phyloP scores from a whole-genome alignment of 78 protist genomes.

The Thecamonas trahens region DNA sequence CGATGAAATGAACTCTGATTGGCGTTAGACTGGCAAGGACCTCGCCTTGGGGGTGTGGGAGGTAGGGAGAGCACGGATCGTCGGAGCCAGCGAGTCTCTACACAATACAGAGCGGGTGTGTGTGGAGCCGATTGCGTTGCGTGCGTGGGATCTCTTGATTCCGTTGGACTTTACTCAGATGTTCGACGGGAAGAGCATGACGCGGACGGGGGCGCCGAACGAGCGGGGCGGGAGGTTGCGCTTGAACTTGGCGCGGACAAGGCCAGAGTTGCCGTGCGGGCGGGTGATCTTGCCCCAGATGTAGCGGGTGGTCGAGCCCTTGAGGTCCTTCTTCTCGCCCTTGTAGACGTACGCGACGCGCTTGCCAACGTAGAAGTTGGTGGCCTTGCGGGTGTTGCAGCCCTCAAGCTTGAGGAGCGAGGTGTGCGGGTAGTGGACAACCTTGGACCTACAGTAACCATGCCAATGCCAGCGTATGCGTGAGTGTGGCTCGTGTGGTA shows the following conservation, averaged over 20 bases:
- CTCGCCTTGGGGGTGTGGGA: too few species aligned
- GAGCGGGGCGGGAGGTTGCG: slow-evolving; percentile 84
- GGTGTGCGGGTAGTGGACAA: slow-evolving; percentile 69
- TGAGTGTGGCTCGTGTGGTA: neutral
- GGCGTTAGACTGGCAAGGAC: too few species aligned
- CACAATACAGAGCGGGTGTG: too few species aligned
- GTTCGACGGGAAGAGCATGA: slow-evolving; percentile 85
- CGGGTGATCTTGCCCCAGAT: slow-evolving; percentile 91
- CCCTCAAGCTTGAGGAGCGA: slow-evolving; percentile 81
- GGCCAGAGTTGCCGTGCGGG: slow-evolving; percentile 95
- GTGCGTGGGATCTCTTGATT: too few species aligned
- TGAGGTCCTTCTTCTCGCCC: slow-evolving; percentile 26
- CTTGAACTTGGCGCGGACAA: slow-evolving; percentile 88
- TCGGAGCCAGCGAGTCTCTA: too few species aligned
- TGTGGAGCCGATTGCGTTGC: too few species aligned
- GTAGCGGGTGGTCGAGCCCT: slow-evolving; percentile 17
- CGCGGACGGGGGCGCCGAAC: slow-evolving; percentile 78
- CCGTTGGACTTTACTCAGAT: slow-evolving; percentile 44
- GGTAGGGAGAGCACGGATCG: too few species aligned
- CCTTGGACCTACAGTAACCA: slow-evolving; percentile 43
- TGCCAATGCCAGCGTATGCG: neutral
- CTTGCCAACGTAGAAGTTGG: slow-evolving; percentile 87
- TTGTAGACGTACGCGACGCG: slow-evolving; percentile 72
- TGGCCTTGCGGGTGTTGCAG: slow-evolving; percentile 54
- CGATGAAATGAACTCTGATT: too few species aligned